phyloP scores from a whole-genome alignment of 1,139 yeast genomes.

The Taiozyma onychis region DNA sequence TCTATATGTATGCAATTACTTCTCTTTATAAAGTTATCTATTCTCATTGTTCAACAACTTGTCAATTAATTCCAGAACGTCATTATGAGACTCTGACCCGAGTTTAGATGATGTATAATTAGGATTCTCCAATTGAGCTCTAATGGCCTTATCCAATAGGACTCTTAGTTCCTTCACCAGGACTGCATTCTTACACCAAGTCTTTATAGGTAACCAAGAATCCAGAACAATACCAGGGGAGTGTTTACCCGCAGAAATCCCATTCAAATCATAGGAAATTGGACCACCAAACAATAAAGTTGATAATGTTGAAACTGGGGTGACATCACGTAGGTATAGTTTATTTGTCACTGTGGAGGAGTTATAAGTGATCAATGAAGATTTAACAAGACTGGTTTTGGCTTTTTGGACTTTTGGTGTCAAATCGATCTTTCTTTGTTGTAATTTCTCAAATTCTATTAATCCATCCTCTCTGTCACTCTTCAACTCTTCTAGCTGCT shows the following conservation, averaged over 20 bases:
- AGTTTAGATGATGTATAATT: conserved; percentile 18
- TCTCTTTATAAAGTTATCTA: background rate
- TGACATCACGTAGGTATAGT: conserved; percentile 64
- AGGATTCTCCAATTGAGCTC: conserved; percentile 44
- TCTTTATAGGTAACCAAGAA: conserved; percentile 74
- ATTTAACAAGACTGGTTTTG: conserved; percentile 28
- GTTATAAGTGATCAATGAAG: conserved; percentile 52
- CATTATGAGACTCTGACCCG: conserved; percentile 19
- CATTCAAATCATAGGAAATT: conserved; percentile 59
- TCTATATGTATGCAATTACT: too few relatives aligned
- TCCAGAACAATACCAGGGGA: conserved; percentile 69
- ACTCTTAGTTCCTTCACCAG: conserved; percentile 63
- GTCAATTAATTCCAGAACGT: conserved; percentile 32
- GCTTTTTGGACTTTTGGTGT: conserved; percentile 30
- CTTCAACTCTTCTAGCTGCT: conserved; percentile 11
- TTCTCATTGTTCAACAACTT: conserved; percentile 10
- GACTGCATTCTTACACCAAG: conserved; percentile 95
- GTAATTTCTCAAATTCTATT: conserved; percentile 25
- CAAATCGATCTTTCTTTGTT: conserved; percentile 27
- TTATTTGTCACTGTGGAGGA: conserved; percentile 61
- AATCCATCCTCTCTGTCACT: conserved; percentile 35
- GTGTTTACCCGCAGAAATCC: conserved; percentile 31
- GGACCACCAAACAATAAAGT: conserved; percentile 76
- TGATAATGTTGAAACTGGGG: conserved; percentile 72
- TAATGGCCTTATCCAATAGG: conserved; percentile 63